Conservation (phyloP, 2,329 filamentous ascomycete genomes). For the Phaeosphaeria sp. region DNA sequence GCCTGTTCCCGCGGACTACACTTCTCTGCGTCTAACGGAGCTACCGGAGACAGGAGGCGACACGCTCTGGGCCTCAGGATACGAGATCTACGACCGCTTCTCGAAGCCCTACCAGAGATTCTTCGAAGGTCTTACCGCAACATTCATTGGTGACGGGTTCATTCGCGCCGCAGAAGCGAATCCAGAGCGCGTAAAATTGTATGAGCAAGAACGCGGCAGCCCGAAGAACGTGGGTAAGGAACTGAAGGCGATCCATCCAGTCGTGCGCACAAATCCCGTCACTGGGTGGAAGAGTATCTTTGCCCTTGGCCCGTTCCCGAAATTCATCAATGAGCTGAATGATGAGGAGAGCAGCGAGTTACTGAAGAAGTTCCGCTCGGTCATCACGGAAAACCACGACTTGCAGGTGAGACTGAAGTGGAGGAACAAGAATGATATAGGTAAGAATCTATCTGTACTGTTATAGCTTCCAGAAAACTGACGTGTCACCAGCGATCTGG, state of each 20-base stretch:
- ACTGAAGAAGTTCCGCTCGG: slow-evolving; percentile 9
- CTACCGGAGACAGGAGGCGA: slow-evolving; percentile 43
- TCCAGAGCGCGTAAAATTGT: slow-evolving; percentile 16
- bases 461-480: too few relatives aligned
- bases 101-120: slow-evolving; percentile 30
- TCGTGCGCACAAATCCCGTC: slow-evolving; percentile 40
- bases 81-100: slow-evolving; percentile 46
- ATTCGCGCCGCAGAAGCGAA: slow-evolving; percentile 16
- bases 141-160: slow-evolving; percentile 29
- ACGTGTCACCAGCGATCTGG: slow-evolving; percentile 46
- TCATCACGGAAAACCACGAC: slow-evolving; percentile 49
- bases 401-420: slow-evolving; percentile 51
- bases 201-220: slow-evolving; percentile 24
- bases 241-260: slow-evolving; percentile 31
- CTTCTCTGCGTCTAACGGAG: slow-evolving; percentile 59
- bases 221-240: slow-evolving; percentile 30
- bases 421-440: slow-evolving; percentile 27
- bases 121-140: slow-evolving; percentile 33
- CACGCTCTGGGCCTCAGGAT: slow-evolving; percentile 53
- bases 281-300: slow-evolving; percentile 46
- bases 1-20: slow-evolving; percentile 68
- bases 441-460: not conserved
- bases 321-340: slow-evolving; percentile 47
- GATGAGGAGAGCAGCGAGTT: slow-evolving; percentile 36
- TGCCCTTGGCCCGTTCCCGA: slow-evolving; percentile 28